These are phyloP conservation scores for Pseudozyma sp. DNA, from an alignment of 1,284 basidiomycete genomes.

Conservation along the genomic window DNA sequence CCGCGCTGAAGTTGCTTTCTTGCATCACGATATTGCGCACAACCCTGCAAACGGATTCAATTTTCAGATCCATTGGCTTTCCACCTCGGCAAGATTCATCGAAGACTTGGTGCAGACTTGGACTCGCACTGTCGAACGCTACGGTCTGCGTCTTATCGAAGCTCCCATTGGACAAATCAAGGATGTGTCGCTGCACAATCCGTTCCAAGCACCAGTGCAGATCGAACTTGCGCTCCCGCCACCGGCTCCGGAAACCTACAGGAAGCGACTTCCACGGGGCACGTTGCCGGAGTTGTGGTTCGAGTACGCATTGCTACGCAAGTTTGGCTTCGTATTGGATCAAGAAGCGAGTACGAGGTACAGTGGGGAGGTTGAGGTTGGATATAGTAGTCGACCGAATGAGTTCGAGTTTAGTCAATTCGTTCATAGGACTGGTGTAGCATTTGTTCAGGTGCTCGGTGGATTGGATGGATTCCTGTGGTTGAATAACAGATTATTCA, in stretches of 20 bases:
- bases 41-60: slow-evolving; percentile 69
- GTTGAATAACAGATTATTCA: slow-evolving; percentile 66
- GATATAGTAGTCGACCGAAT: slow-evolving; percentile 64
- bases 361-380: slow-evolving; percentile 55
- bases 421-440: slow-evolving; percentile 64
- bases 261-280: slow-evolving; percentile 37
- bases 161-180: slow-evolving; percentile 69
- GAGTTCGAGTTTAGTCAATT: slow-evolving; percentile 66
- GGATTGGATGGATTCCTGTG: slow-evolving; percentile 65
- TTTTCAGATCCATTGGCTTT: slow-evolving; percentile 92
- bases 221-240: slow-evolving; percentile 64
- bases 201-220: slow-evolving; percentile 65
- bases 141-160: slow-evolving; percentile 91
- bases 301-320: slow-evolving; percentile 62
- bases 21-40: slow-evolving; percentile 68
- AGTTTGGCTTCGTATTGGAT: slow-evolving; percentile 66
- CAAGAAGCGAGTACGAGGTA: slow-evolving; percentile 63
- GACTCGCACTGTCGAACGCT: slow-evolving; percentile 86
- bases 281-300: slow-evolving; percentile 60
- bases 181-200: slow-evolving; percentile 64
- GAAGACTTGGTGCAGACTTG: slow-evolving; percentile 89
- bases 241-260: slow-evolving; percentile 53
- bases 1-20: slow-evolving; percentile 65
- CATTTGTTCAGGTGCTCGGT: slow-evolving; percentile 66
- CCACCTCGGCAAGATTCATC: slow-evolving; percentile 92